These are phyloP conservation scores for Ophiostoma ips DNA, from an alignment of 2,329 filamentous ascomycete genomes.

Conservation along the genomic window DNA sequence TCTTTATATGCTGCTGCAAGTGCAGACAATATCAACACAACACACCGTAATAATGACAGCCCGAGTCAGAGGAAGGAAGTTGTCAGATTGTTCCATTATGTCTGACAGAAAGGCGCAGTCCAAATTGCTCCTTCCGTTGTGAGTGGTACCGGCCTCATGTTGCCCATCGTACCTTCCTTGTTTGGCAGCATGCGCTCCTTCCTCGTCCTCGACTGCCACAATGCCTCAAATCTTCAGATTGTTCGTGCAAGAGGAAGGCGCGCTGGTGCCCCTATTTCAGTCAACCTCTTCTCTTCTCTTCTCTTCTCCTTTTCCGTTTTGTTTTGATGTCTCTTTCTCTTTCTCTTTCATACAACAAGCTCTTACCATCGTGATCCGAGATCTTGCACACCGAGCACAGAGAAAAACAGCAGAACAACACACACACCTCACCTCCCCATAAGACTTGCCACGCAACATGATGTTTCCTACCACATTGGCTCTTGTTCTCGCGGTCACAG, in stretches of 20 bases:
- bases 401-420: background rate
- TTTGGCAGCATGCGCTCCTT: background rate
- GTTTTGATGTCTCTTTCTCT: too few relatives aligned
- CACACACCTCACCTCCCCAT: background rate
- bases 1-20: too few relatives aligned
- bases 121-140: background rate
- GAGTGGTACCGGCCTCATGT: background rate
- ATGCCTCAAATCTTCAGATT: background rate
- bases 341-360: too few relatives aligned
- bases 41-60: too few relatives aligned
- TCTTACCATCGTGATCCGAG: too few relatives aligned
- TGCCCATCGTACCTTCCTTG: background rate
- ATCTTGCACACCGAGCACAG: too few relatives aligned
- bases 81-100: too few relatives aligned
- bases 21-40: too few relatives aligned
- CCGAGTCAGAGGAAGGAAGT: too few relatives aligned
- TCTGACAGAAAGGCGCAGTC: background rate
- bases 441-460: background rate
- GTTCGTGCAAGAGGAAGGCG: background rate
- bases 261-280: background rate
- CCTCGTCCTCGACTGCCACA: background rate
- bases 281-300: too few relatives aligned
- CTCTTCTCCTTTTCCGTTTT: too few relatives aligned
- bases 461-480: background rate
- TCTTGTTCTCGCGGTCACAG: background rate